Conservation (phyloP, 78 protist species). For the Speleostelium caveatum region DNA sequence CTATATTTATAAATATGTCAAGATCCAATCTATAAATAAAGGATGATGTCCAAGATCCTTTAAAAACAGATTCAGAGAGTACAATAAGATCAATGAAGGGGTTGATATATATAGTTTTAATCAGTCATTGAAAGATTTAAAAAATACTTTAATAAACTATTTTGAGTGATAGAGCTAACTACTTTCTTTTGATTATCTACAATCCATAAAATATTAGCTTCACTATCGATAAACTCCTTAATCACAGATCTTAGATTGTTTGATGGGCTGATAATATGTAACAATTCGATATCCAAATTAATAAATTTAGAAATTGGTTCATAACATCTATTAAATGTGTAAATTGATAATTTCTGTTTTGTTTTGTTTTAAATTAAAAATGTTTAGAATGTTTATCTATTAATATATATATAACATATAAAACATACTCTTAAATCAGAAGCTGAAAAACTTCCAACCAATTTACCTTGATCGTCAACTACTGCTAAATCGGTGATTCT, state of each 20-base stretch:
- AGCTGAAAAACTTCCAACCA: conserved; percentile 51
- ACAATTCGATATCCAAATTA: background rate
- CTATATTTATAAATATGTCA: no score
- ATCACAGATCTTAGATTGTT: conserved; percentile 28
- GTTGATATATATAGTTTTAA: no score
- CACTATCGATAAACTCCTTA: conserved; percentile 41
- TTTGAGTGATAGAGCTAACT: conserved; percentile 32
- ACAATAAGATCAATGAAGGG: no score
- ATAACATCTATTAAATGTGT: conserved; percentile 53
- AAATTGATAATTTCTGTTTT: conserved; percentile 53
- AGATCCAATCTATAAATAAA: no score
- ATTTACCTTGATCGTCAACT: conserved; percentile 10
- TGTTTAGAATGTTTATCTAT: background rate
- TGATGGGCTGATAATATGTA: conserved; percentile 18
- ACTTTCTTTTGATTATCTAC: conserved; percentile 55
- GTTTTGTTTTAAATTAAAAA: background rate
- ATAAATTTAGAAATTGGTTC: conserved; percentile 56
- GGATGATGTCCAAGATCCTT: no score
- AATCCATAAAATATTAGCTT: conserved; percentile 49
- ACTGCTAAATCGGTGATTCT: conserved; percentile 55
- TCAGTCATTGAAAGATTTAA: no score
- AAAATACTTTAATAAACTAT: conserved; percentile 51
- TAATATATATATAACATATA: background rate
- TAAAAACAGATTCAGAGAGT: no score
- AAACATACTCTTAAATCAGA: conserved; percentile 53